Evolutionary conservation across 139 green algal species (phyloP), one percentile per base, ranked within the genome.

Genomic region (Chlamydomonas sp.): DNA sequence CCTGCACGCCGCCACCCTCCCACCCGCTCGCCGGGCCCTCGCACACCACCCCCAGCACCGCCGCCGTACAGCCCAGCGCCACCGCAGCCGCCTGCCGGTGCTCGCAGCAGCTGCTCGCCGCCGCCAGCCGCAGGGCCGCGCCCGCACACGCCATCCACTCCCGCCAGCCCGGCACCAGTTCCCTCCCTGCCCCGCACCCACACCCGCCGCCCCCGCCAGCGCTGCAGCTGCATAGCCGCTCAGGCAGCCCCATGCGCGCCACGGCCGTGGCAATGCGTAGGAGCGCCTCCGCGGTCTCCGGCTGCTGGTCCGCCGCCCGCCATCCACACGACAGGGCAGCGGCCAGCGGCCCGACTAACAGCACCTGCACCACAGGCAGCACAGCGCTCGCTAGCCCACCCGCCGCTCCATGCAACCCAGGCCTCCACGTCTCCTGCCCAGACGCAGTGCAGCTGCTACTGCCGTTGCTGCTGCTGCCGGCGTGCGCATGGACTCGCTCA

Each of bases 91-190:
- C 80, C 15, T 69, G 77, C 8, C 61, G 59, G 78, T 92, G 89
- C 2, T 85, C 75, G 80, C 80, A 88, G 76, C 80, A 80, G 74
- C 85, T 88, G 79, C 66, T 67, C 15, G 77, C 84, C 49, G 84
- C 89, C 3, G 89, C 85, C 58, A 88, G 85, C 18, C 61, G 63
- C 57, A 92, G 68, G 63, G 61, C 84, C 73, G 75, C 85, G 49
- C 84, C 66, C 18, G 66, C 75, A 49, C 78, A 20, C 59, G 71
- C 5, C 20, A 69, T 58, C 83, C 77, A 84, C 68, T 3, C 5
- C 15, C 5, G 57, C 57, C 12, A n/a, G 0, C 10, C 12, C 60
- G n/a, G n/a, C 61, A n/a, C 6, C 72, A 3, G 20, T 58, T 66
- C 63, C 79, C 57, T 3, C 62, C 9, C 4, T 6, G 17, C 6